Percentiles rank a stretch among this genome's conserved stretches.
These are phyloP conservation scores for Venturiaceae sp. DNA, from an alignment of 2,329 filamentous ascomycete species.

Conservation along the genomic window DNA sequence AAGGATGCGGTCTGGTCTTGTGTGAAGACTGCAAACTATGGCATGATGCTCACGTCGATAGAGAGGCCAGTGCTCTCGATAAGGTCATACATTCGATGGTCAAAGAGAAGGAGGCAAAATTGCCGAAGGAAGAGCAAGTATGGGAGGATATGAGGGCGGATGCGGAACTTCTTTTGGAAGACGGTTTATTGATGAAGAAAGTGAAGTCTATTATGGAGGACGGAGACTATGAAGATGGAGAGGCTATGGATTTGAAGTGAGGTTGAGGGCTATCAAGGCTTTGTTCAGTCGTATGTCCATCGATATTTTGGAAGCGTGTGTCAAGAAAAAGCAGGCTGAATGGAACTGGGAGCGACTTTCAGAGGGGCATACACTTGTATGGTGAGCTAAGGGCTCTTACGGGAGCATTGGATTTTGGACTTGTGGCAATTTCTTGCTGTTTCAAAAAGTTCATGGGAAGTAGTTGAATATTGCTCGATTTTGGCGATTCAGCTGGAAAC, in stretches of 20 bases:
- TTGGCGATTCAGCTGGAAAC: no score
- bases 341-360: no score
- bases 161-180: not conserved
- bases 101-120: not conserved
- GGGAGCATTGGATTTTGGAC: no score
- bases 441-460: no score
- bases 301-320: no score
- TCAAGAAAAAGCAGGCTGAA: no score
- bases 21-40: constrained; percentile 2
- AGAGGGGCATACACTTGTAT: no score
- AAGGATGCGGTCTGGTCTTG: constrained; percentile 1
- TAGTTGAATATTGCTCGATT: no score
- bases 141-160: constrained; percentile 1
- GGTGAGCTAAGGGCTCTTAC: no score
- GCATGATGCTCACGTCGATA: not conserved
- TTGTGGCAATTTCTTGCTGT: no score
- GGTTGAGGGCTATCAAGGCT: not conserved
- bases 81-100: not conserved
- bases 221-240: not conserved
- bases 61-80: not conserved
- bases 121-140: not conserved
- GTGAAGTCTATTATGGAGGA: not conserved
- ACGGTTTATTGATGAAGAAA: not conserved
- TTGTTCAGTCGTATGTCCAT: not conserved
- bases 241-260: not conserved